Base-by-base conservation (phyloP, 1,284 basidiomycete species). In the Pholiota adiposa region DNA sequence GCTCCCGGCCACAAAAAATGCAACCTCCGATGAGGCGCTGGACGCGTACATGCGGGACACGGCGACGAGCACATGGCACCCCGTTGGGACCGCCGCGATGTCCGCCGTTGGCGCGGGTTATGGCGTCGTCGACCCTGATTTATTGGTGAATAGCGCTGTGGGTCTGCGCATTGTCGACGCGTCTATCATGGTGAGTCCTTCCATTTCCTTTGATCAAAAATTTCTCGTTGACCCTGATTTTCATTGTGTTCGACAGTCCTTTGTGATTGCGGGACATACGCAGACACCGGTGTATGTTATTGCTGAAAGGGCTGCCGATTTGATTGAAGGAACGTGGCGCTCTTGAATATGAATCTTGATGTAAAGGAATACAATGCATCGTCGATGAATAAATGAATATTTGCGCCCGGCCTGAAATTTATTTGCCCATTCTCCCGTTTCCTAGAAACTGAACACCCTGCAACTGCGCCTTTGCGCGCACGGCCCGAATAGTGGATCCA, bases 11-110 rank as follows among this genome's bases (percentile, higher is more conserved):
- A 40, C 34, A 7, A 18, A 14, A 14, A 29, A 46, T 19, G 23
- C 31, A 6, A 43, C 27, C 40, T 29, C 40, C 25, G 78, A 81
- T 55, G 75, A 63, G 0, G 68, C 69, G 50, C 70, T 81, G 9
- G 67, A 73, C 4, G 43, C 31, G 27, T 59, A 53, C 23, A 59
- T 63, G 23, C 51, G 58, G 18, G 59, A 55, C 8, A 18, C 40
- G 14, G 52, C 33, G 2, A 51, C 29, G 12, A 61, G 44, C 5
- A 56, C 56, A 23, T 57, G 44, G 36, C 65, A 66, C 49, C 57
- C 60, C 27, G 60, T 61, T 21, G 60, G 65, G 4, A 62, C 63
- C 12, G 61, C 63, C 4, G 41, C 43, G 3, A 66, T 66, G 60
- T 62, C 63, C 19, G 57, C 58, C 12, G 19, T 33, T 4, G 48